Conservation (phyloP, 1,139 yeast genomes). For the Komagataea norvegica region DNA sequence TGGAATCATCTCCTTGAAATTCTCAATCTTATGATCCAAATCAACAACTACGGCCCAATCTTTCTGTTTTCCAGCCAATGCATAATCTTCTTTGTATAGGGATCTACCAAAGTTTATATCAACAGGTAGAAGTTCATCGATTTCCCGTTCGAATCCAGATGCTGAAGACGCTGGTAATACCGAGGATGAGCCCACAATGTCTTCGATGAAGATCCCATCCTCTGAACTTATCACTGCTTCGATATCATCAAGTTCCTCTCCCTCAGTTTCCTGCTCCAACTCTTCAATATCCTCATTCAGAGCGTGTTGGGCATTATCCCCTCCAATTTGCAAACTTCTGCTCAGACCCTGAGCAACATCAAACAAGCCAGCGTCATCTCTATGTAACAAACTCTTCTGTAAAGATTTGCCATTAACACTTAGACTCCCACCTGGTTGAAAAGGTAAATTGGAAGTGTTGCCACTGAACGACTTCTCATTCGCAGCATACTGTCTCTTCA, state of each 20-base stretch:
- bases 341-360: slow-evolving; percentile 80
- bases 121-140: slow-evolving; percentile 75
- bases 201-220: slow-evolving; percentile 3
- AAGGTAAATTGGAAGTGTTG: slow-evolving; percentile 73
- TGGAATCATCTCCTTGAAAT: slow-evolving; percentile 84
- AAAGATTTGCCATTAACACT: slow-evolving; percentile 20
- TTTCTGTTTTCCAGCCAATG: slow-evolving; percentile 27
- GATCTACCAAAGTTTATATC: slow-evolving; percentile 48
- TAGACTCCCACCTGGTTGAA: slow-evolving; percentile 79
- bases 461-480: slow-evolving; percentile 65
- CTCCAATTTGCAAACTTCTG: slow-evolving; percentile 53
- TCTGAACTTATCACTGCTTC: slow-evolving; percentile 4
- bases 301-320: neutral
- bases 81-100: slow-evolving; percentile 28
- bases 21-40: slow-evolving; percentile 72
- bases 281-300: slow-evolving; percentile 11
- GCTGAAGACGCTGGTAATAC: no score
- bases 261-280: slow-evolving; percentile 21
- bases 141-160: slow-evolving; percentile 35
- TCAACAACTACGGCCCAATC: slow-evolving; percentile 97
- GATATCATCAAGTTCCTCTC: slow-evolving; percentile 25
- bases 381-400: slow-evolving; percentile 42
- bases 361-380: slow-evolving; percentile 69
- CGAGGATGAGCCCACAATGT: neutral
- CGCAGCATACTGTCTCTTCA: slow-evolving; percentile 63